Base-by-base conservation (phyloP, 306 rosid genomes). In the Lathyrus aphaca region DNA sequence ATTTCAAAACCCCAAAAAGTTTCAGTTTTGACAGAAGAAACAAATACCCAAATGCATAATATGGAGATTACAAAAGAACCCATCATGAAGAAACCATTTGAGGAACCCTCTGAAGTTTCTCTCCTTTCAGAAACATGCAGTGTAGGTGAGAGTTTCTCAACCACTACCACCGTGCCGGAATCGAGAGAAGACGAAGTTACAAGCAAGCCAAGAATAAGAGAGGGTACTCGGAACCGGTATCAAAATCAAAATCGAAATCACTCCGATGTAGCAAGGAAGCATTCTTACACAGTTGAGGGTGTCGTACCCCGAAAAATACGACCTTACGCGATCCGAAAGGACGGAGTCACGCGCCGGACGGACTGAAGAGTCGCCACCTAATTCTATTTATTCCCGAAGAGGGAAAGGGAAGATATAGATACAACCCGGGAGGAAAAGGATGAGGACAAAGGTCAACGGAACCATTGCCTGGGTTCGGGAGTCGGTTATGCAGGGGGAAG, bases 171-270 rank as follows among this genome's bases (percentile, higher is more conserved):
- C 45, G 59, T 66, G 71, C 30, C 90, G 3, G 96, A 87, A 35
- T 81, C 48, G 15, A 83, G 69, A 75, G 92, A 91, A 25, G 95
- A 89, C 10, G 99, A 94, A 72, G 96, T 84, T 7, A 81, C 87
- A 2, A 94, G 99, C 40, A 88, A 83, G 66, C 49, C 71, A 64
- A 80, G 71, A 75, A 70, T 69, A 54, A 72, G 82, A 72, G 89
- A 85, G 18, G 66, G 48, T 51, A 87, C 76, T 23, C 82, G 70
- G 18, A 80, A 72, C 25, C 56, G 19, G 13, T 77, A 74, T 19
- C 73, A 74, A 12, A 13, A 80, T 17, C 56, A 32, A 10, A 76
- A 63, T 16, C 74, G 78, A n/a, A 6, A 75, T 18, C 66, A 48
- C 10, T 54, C 64, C 1, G 62, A 38, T 39, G 67, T 73, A 11